Evolutionary conservation across 495 filamentous ascomycete genomes (phyloP).

Genomic region (Penicillium nucicola): DNA sequence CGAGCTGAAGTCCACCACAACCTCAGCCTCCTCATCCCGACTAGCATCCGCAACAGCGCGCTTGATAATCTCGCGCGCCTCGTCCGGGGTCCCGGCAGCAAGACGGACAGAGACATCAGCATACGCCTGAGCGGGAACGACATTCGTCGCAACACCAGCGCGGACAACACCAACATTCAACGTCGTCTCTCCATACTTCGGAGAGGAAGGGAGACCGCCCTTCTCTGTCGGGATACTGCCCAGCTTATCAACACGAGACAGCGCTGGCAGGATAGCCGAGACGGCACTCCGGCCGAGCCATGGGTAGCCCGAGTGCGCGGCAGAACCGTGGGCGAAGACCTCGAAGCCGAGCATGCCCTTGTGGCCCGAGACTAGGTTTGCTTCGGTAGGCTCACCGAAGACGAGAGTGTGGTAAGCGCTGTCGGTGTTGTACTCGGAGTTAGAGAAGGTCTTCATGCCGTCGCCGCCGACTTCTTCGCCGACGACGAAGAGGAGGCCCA

Average conservation of each 20-base stretch:
- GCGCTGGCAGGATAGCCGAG: constrained; percentile 64
- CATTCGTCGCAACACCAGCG: constrained; percentile 85
- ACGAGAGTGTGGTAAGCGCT: constrained; percentile 64
- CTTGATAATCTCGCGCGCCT: constrained; percentile 49
- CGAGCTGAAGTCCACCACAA: constrained; percentile 54
- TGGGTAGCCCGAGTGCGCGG: constrained; percentile 87
- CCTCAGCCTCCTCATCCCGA: constrained; percentile 50
- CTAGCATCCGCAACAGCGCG: constrained; percentile 57
- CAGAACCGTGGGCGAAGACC: constrained; percentile 66
- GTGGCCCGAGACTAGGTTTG: constrained; percentile 82
- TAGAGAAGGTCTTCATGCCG: constrained; percentile 67
- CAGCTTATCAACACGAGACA: constrained; percentile 59
- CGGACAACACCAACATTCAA: constrained; percentile 76
- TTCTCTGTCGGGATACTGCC: constrained; percentile 35
- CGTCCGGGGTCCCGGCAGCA: constrained; percentile 63
- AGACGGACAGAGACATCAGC: constrained; percentile 70
- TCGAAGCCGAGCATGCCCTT: constrained; percentile 72
- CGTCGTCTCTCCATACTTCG: constrained; percentile 81
- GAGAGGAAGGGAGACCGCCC: constrained; percentile 63
- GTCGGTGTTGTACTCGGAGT: constrained; percentile 34
- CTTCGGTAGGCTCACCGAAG: constrained; percentile 89
- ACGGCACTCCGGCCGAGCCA: constrained; percentile 79
- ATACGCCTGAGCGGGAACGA: constrained; percentile 70
- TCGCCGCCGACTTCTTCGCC: constrained; percentile 80
- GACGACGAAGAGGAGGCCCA: constrained; percentile 84